These are phyloP conservation scores for Parastagonospora avenae DNA, from an alignment of 2,329 filamentous ascomycete species.

Conservation along the genomic window DNA sequence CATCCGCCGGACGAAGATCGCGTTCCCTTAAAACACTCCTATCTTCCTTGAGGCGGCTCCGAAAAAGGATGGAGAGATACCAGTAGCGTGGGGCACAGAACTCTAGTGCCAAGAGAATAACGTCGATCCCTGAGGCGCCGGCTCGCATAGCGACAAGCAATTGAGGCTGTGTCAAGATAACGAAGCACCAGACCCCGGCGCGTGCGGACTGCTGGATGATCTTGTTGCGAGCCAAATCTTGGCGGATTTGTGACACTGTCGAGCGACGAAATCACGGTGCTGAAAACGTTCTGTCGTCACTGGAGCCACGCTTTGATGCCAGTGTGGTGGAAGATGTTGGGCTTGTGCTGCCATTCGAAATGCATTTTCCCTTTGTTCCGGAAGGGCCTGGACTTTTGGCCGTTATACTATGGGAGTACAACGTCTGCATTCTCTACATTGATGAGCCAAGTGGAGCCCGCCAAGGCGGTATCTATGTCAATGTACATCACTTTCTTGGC, in stretches of 20 bases:
- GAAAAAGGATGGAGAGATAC: constrained; percentile 8
- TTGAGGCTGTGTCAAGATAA: constrained; percentile 40
- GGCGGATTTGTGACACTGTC: constrained; percentile 6
- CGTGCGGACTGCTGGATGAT: constrained; percentile 9
- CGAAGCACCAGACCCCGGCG: constrained; percentile 18
- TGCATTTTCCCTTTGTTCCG: not conserved
- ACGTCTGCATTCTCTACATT: constrained; percentile 19
- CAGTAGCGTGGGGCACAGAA: constrained; percentile 9
- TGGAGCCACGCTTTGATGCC: not conserved
- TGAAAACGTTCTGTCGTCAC: not conserved
- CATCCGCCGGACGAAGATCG: not conserved
- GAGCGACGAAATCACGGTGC: not conserved
- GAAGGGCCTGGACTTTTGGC: constrained; percentile 11
- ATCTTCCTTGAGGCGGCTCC: constrained; percentile 2
- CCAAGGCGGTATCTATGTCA: constrained; percentile 32
- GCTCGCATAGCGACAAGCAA: constrained; percentile 6
- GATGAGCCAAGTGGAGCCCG: constrained; percentile 22
- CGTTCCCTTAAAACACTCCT: not conserved
- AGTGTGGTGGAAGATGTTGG: not conserved
- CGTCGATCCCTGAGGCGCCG: constrained; percentile 12
- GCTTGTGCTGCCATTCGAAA: not conserved
- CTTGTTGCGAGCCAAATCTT: constrained; percentile 16
- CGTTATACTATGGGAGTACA: constrained; percentile 22
- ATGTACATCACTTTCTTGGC: constrained; percentile 20
- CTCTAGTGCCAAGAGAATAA: constrained; percentile 8